Evolutionary conservation across 73 alveolate species (phyloP), one percentile per base, ranked within the genome.

Genomic region (Paraurostyla sp.): DNA sequence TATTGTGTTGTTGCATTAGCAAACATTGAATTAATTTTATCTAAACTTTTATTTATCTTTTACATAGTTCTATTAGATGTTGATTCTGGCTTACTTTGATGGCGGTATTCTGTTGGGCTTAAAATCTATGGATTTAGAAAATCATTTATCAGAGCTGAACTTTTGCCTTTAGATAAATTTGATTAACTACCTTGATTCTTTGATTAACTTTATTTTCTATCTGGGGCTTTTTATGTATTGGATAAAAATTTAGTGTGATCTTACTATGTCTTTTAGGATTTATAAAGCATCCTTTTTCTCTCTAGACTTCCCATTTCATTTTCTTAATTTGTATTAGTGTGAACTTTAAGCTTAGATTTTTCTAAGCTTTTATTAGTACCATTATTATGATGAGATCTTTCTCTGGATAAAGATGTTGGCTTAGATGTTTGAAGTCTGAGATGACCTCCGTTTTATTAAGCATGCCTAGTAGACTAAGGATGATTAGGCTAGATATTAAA

Each of bases 391-490:
- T n/a, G n/a, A n/a, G n/a, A n/a, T n/a, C n/a, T n/a, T n/a, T n/a
- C n/a, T n/a, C n/a, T n/a, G n/a, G n/a, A n/a, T n/a, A n/a, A n/a
- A n/a, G n/a, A n/a, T n/a, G n/a, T n/a, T n/a, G n/a, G n/a, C n/a
- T n/a, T n/a, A n/a, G n/a, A n/a, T n/a, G n/a, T n/a, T n/a, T n/a
- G n/a, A n/a, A n/a, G n/a, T n/a, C 52, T 20, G 32, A 60, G 25
- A 29, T 60, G 22, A 30, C 13, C 6, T 30, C 32, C 13, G 45
- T 29, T 27, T 6, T 20, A 3, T 27, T 20, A 50, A 23, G 23
- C 78, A 60, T 60, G 78, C 50, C 78, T 60, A 2, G 78, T 60
- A 29, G 78, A 60, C 27, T 60, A 30, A 9, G 78, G 50, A 11
- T 30, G 45, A 30, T 13, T 56, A 7, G 23, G 33, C 7, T 13